Evolutionary conservation across 352 stramenopile genomes (phyloP).

Genomic region (Saprolegnia diclina): DNA sequence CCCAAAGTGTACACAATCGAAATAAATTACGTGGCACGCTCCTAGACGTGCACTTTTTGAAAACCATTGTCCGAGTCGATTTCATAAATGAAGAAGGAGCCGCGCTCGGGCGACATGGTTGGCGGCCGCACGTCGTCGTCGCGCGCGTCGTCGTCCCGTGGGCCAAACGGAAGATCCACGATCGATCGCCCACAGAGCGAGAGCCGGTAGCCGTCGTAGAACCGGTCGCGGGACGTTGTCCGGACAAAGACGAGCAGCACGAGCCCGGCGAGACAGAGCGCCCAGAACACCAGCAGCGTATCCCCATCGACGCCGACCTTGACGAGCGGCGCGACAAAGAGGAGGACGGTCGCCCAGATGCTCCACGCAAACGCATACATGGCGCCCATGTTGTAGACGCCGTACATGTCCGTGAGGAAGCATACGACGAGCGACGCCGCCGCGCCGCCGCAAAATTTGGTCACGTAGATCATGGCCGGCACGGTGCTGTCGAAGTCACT

Average conservation of each 20-base stretch:
- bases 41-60: no score
- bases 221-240: slow-evolving; percentile 11
- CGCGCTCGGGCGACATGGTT: no score
- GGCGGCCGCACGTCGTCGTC: background rate
- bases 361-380: slow-evolving; percentile 18
- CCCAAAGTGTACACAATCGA: background rate
- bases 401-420: background rate
- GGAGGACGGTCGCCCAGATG: background rate
- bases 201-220: slow-evolving; percentile 21
- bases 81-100: no score
- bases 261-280: background rate
- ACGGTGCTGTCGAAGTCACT: background rate
- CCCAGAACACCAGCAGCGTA: background rate
- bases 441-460: background rate
- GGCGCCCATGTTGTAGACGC: no score
- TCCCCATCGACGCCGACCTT: background rate
- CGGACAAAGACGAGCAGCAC: slow-evolving; percentile 13
- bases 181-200: background rate
- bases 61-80: no score
- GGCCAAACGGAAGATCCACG: background rate
- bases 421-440: slow-evolving; percentile 6
- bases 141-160: no score
- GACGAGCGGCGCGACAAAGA: background rate
- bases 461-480: background rate
- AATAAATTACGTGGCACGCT: no score